Evolutionary conservation across 2,329 filamentous ascomycete species (phyloP).

Genomic region (Fusarium nisikadoi): DNA sequence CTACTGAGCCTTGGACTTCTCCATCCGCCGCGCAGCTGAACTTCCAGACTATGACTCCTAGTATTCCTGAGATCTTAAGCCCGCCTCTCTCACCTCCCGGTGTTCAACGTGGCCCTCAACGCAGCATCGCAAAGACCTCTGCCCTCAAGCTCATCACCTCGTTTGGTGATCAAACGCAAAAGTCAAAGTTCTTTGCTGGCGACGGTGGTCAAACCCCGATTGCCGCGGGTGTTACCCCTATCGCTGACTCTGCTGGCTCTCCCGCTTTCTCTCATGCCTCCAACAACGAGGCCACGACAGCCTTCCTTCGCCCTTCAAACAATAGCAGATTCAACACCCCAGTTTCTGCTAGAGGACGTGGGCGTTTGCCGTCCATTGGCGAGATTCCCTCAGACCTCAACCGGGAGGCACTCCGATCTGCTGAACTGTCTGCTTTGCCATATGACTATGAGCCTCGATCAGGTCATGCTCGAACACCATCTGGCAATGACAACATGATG

Average conservation of each 20-base stretch:
- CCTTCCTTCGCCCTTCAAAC: conserved; percentile 73
- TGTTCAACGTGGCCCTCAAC: conserved; percentile 66
- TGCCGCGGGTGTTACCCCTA: conserved; percentile 86
- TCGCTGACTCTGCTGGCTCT: conserved; percentile 75
- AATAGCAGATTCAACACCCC: conserved; percentile 77
- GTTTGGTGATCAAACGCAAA: conserved; percentile 73
- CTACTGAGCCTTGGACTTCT: conserved; percentile 87
- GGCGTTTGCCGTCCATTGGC: conserved; percentile 81
- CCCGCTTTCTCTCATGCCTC: conserved; percentile 67
- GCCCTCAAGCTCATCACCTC: conserved; percentile 92
- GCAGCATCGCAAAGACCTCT: conserved; percentile 79
- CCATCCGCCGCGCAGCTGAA: conserved; percentile 75
- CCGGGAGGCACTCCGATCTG: conserved; percentile 44
- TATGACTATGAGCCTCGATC: conserved; percentile 43
- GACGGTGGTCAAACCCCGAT: conserved; percentile 78
- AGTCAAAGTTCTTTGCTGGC: conserved; percentile 71
- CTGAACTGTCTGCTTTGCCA: conserved; percentile 35
- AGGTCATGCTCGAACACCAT: conserved; percentile 51
- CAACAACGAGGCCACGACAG: conserved; percentile 69
- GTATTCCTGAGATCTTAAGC: conserved; percentile 71
- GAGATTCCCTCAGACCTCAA: conserved; percentile 59
- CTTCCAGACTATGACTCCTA: conserved; percentile 64
- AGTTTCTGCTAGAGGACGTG: conserved; percentile 69
- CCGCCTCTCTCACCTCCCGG: conserved; percentile 80
- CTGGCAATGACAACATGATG: conserved; percentile 56